Evolutionary conservation across 257 asterid species (phyloP).

Genomic region (Solanum sitiens): DNA sequence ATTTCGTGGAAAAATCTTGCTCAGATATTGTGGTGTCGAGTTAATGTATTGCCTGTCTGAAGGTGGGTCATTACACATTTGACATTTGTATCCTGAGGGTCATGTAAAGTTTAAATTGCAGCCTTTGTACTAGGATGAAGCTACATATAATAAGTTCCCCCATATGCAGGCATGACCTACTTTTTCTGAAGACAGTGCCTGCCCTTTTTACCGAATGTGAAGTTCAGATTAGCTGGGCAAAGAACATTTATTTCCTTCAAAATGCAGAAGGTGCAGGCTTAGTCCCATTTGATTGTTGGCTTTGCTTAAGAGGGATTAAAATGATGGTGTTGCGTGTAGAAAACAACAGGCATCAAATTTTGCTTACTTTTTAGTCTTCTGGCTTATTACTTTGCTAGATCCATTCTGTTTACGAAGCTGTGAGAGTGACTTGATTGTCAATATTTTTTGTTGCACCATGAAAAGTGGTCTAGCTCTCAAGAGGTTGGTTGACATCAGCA

Average conservation of each 20-base stretch:
- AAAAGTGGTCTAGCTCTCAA: constrained; percentile 81
- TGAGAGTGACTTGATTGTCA: constrained; percentile 9
- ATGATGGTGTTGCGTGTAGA: too few species aligned
- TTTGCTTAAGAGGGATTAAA: constrained; percentile 42
- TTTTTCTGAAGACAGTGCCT: neutral
- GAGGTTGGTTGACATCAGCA: constrained; percentile 72
- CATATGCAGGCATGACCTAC: neutral
- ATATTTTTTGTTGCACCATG: neutral
- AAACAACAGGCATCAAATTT: too few species aligned
- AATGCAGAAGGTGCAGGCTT: constrained; percentile 93
- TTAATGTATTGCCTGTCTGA: neutral
- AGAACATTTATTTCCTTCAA: constrained; percentile 64
- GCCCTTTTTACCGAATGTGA: neutral
- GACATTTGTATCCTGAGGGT: neutral
- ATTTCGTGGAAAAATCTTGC: neutral
- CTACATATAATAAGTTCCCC: neutral
- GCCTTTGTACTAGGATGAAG: neutral
- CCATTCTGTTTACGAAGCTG: neutral
- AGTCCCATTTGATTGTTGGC: constrained; percentile 95
- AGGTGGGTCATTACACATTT: neutral
- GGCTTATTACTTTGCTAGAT: too few species aligned
- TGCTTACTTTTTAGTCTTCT: too few species aligned
- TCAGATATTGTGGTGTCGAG: neutral
- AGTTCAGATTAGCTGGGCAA: constrained; percentile 43
- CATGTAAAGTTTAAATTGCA: neutral